Conservation (phyloP, 2,329 filamentous ascomycete genomes). For the Epichloe sibirici region DNA sequence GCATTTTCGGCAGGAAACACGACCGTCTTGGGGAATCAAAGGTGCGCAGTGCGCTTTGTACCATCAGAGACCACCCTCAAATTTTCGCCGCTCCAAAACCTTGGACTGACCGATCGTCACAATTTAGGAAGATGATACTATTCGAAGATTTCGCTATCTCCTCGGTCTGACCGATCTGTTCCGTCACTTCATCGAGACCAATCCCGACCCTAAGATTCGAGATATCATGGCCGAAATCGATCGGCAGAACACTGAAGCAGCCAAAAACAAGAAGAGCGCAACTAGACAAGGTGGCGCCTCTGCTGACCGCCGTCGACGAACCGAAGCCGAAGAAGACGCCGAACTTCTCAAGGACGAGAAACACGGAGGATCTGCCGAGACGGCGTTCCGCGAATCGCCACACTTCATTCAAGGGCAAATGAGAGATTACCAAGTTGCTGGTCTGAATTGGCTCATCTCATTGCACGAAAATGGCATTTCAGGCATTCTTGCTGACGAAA, state of each 20-base stretch:
- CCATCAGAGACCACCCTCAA: background rate
- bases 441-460: conserved; percentile 95
- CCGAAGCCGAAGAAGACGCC: conserved; percentile 94
- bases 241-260: conserved; percentile 70
- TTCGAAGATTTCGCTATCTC: conserved; percentile 87
- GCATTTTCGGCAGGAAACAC: conserved; percentile 90
- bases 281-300: conserved; percentile 75
- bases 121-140: conserved; percentile 77
- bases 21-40: conserved; percentile 85
- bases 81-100: background rate
- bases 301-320: conserved; percentile 68
- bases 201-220: conserved; percentile 87
- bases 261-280: conserved; percentile 58
- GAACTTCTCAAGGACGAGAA: conserved; percentile 81
- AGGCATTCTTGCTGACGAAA: conserved; percentile 93
- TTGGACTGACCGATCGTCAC: background rate
- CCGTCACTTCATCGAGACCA: conserved; percentile 97
- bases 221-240: conserved; percentile 93
- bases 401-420: conserved; percentile 79
- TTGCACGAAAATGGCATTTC: conserved; percentile 98
- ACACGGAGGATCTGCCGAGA: conserved; percentile 72
- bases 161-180: conserved; percentile 93
- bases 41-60: conserved; percentile 34
- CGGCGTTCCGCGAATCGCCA: conserved; percentile 87
- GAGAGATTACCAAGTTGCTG: conserved; percentile 93